Base-by-base conservation (phyloP, 441 rosid genomes). In the Populus tomentosa region DNA sequence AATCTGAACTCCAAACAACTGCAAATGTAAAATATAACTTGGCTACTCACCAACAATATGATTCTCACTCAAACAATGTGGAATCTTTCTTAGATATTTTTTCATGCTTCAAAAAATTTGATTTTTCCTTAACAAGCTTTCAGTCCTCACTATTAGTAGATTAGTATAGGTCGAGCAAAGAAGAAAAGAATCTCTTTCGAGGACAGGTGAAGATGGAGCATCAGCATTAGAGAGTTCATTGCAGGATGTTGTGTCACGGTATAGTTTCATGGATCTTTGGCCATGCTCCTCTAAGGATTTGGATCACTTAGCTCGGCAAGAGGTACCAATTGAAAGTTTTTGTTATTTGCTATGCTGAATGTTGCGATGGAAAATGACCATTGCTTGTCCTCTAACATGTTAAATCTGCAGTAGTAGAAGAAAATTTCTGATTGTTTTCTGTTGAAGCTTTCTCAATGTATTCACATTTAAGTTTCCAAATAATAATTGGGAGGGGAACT, bases 201-300 rank as follows among this genome's bases (percentile, higher is more conserved):
- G 89, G 78, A 86, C 86, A 69, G 84, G 82, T 70, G 97, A 92
- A 84, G 98, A 92, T 78, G 97, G 89, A 75, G 80, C 83, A 50
- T 82, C 91, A 73, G 84, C 85, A 26, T 79, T 86, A 67, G 97
- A 92, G 75, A 84, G 84, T 82, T 90, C 97, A 56, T 85, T 95
- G 81, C 91, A 89, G 78, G 98, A 94, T 81, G 90, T 91, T 70
- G 92, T 87, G 46, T 89, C 97, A 67, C 92, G 98, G 33, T 92
- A 95, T 82, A 87, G 94, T 82, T 95, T 86, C 89, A 95, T 92
- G 99, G 99, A 91, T 88, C 94, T 95, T 50, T 92, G 92, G 97
- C 99, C 99, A 8, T 91, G 98, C 86, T 86, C 92, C 82, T 86
- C 95, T 42, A 88, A 80, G 80, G 99, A 95, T 79, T 88, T 95